Conservation (phyloP, 2,329 filamentous ascomycete genomes). For the Penicillium sp. region DNA sequence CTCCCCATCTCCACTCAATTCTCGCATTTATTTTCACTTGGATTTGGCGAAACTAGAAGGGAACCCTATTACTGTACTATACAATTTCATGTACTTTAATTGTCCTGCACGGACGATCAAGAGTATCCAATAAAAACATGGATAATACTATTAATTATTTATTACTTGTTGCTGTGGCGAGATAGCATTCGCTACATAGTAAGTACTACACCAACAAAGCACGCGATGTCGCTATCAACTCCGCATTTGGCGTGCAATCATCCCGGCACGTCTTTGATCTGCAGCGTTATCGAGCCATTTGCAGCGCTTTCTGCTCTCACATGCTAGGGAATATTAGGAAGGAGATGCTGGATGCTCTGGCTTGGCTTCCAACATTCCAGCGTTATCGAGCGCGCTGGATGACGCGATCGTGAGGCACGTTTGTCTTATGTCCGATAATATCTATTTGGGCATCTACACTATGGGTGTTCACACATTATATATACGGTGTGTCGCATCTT, state of each 20-base stretch:
- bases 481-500: background rate
- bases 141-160: background rate
- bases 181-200: background rate
- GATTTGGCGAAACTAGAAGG: slow-evolving; percentile 8
- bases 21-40: slow-evolving; percentile 8
- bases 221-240: slow-evolving; percentile 5
- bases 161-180: background rate
- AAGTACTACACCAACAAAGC: background rate
- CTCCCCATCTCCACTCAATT: slow-evolving; percentile 13
- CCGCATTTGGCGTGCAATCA: slow-evolving; percentile 4
- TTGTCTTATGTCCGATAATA: background rate
- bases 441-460: too few species aligned
- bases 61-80: slow-evolving; percentile 8
- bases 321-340: slow-evolving; percentile 1
- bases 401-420: background rate
- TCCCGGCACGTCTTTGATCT: background rate
- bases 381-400: background rate
- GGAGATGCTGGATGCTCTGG: background rate
- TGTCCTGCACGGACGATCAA: background rate
- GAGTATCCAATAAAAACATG: background rate
- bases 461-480: too few species aligned
- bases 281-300: background rate
- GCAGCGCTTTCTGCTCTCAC: background rate
- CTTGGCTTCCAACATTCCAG: background rate
- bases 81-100: slow-evolving; percentile 10